Evolutionary conservation across 179 eudicot genomes (phyloP).

Genomic region (Beta corolliflora): DNA sequence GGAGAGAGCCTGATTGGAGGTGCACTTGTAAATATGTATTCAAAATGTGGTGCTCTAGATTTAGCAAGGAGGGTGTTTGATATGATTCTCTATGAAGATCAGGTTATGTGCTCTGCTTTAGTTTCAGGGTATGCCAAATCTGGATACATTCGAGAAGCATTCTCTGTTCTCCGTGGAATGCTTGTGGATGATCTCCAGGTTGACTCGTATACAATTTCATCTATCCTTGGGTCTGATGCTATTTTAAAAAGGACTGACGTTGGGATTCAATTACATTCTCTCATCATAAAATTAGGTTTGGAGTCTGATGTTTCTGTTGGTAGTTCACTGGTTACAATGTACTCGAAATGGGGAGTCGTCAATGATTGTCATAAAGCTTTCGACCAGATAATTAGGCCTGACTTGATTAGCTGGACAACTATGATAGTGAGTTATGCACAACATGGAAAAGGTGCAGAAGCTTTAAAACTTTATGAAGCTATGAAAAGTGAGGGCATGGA

Average conservation of each 20-base stretch:
- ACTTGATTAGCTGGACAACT: slow-evolving; percentile 74
- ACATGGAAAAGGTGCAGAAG: slow-evolving; percentile 69
- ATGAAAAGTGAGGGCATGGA: slow-evolving; percentile 60
- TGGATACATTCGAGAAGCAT: slow-evolving; percentile 54
- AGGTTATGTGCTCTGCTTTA: slow-evolving; percentile 63
- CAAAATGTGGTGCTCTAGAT: slow-evolving; percentile 63
- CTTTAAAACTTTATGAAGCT: slow-evolving; percentile 51
- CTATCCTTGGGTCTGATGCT: slow-evolving; percentile 56
- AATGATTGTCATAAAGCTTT: slow-evolving; percentile 61
- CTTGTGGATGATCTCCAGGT: slow-evolving; percentile 37
- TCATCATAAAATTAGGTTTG: slow-evolving; percentile 53
- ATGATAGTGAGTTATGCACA: slow-evolving; percentile 77
- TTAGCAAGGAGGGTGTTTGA: slow-evolving; percentile 61
- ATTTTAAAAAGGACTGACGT: slow-evolving; percentile 35
- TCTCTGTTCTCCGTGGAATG: slow-evolving; percentile 56
- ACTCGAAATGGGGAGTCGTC: slow-evolving; percentile 64
- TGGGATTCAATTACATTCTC: slow-evolving; percentile 61
- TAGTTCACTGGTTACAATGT: slow-evolving; percentile 66
- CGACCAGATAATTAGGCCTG: slow-evolving; percentile 50
- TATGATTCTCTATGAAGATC: slow-evolving; percentile 55
- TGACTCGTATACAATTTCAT: slow-evolving; percentile 63
- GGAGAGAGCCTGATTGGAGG: slow-evolving; percentile 40
- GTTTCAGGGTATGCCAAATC: slow-evolving; percentile 75
- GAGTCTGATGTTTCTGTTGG: slow-evolving; percentile 65
- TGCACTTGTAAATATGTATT: slow-evolving; percentile 77